Evolutionary conservation across 805 yeast genomes (phyloP), one percentile per base, ranked within the genome.

Genomic region (Lipomyces kockii): DNA sequence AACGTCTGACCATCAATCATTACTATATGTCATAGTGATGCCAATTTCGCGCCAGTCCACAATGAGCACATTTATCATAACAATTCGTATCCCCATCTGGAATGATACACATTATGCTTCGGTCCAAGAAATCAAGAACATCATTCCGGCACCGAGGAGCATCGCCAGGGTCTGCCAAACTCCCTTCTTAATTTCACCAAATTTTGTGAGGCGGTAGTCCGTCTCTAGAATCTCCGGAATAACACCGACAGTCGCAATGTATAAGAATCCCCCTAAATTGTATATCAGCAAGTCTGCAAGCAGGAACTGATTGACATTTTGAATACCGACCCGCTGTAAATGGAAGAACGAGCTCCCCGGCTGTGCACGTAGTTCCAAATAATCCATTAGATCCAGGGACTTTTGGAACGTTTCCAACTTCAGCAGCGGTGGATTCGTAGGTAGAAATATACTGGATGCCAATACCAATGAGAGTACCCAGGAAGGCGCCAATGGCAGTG

Each of bases 231-330:
- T 76, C 73, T 89, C 92, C 0, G 95, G 94, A 51, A 89, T 85
- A n/a, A 89, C 89, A 57, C 90, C 89, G 27, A 88, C 88, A 0
- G 89, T 83, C 7, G 90, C 91, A 69, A 89, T 87, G 75, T 89
- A 89, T 29, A 89, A 76, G 74, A 89, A 87, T 6, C 91, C 90
- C 2, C 73, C 71, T 64, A 46, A 5, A 22, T 25, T 34, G 14
- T 20, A 22, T 20, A 25, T 20, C 39, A 29, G 34, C 11, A 11
- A 11, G 12, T 27, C 25, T 14, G 37, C 20, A 8, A 11, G 11
- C 14, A 17, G 61, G 6, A 25, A 34, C 39, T 20, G 22, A 17
- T n/a, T 17, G 20, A 39, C 35, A 35, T 12, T 55, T 7, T 25
- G 53, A 37, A 37, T 14, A 69, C 58, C 49, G 60, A 69, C 94